Evolutionary conservation across 2,329 filamentous ascomycete species (phyloP), one percentile per base, ranked within the genome.

Genomic region (Cladosporium velox): DNA sequence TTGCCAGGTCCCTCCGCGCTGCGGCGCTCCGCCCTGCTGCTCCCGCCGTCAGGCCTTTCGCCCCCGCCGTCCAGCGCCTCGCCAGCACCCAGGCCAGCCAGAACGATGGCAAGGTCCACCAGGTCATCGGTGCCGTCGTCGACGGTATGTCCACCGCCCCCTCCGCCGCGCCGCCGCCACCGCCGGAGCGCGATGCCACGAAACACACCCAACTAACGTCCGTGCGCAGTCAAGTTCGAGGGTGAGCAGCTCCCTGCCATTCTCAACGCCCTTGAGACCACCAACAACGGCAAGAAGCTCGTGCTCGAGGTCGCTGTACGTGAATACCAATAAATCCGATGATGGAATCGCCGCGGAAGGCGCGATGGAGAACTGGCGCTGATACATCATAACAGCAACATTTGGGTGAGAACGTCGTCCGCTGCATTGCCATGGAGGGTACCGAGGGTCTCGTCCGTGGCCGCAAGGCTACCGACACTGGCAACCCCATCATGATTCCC

Each of bases 351-450:
- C 30, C 49, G 54, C 54, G 60, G 54, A 63, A 59, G 35, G 21
- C 47, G 28, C 49, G 12, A 30, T 34, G 30, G 55, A 59, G 62
- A 65, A 52, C 35, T 59, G 55, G 62, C 62, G 55, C 62, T 65
- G 61, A 68, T 64, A 58, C 49, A 28, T 64, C 54, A 63, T 65
- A 60, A 74, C 77, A 97, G 93, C 95, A 99, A 97, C 95, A 98
- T 89, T 86, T 99, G 83, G 95, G 95, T 86, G 92, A 99, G 87
- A 97, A 92, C 87, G 92, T 97, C 80, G 95, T 99, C 82, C 90
- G 95, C 84, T 96, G 92, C 84, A 99, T 99, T 96, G 95, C 95
- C 85, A 99, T 99, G 95, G 95, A 99, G 85, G 95, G 94, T 96
- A 99, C 94, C 81, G 95, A 98, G 88, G 95, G 95, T 95, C 92